phyloP scores from a whole-genome alignment of 768 basidiomycete species.

The Auricularia heimuer region DNA sequence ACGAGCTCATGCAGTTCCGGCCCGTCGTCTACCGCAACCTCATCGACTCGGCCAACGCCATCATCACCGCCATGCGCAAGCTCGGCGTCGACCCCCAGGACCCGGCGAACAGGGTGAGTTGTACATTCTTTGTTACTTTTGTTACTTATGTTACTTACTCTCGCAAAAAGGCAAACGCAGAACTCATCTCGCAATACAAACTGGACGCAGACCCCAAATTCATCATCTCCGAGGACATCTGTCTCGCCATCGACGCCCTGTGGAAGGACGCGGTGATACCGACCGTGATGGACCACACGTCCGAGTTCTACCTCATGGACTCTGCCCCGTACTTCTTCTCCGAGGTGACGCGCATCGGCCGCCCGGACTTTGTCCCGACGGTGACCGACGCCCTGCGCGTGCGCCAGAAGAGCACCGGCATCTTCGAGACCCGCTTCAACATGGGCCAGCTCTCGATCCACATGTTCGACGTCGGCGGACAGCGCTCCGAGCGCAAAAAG shows the following conservation, averaged over 20 bases:
- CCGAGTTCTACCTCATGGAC: conserved; percentile 91
- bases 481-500: conserved; percentile 72
- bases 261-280: conserved; percentile 47
- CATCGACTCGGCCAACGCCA: conserved; percentile 78
- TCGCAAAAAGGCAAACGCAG: conserved; percentile 31
- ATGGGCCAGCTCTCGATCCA: conserved; percentile 41
- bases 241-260: conserved; percentile 55
- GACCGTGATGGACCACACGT: conserved; percentile 44
- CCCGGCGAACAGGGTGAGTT: conserved; percentile 49
- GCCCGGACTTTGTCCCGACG: conserved; percentile 71
- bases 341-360: conserved; percentile 74
- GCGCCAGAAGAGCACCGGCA: conserved; percentile 83
- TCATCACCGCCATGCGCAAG: conserved; percentile 80
- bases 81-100: conserved; percentile 69
- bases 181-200: conserved; percentile 52
- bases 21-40: conserved; percentile 79
- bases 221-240: conserved; percentile 52
- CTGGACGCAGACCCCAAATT: conserved; percentile 27
- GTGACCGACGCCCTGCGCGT: conserved; percentile 82
- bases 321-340: conserved; percentile 88
- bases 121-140: not conserved
- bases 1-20: conserved; percentile 69
- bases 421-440: conserved; percentile 76
- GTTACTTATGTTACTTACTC: not conserved
- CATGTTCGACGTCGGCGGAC: conserved; percentile 76